Conservation (phyloP, 805 yeast species). For the Schizosaccharomyces octosporus region DNA sequence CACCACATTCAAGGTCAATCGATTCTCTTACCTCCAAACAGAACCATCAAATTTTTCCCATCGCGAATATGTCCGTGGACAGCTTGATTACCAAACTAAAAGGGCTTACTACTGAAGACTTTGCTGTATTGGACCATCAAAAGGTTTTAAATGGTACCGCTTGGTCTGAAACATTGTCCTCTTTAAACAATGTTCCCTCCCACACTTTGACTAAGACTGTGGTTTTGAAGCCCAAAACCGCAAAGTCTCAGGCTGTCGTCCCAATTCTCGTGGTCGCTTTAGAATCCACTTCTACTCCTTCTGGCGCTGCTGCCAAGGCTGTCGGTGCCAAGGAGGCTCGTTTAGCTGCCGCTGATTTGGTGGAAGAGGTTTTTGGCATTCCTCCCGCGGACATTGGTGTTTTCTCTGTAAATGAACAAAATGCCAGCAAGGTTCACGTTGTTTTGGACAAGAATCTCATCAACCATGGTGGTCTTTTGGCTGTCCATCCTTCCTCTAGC, state of each 20-base stretch:
- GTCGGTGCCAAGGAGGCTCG: conserved; percentile 65
- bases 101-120: background rate
- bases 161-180: conserved; percentile 1
- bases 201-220: conserved; percentile 26
- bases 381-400: conserved; percentile 19
- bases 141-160: conserved; percentile 45
- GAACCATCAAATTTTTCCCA: background rate
- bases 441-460: conserved; percentile 28
- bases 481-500: conserved; percentile 12
- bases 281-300: conserved; percentile 43
- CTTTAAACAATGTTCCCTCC: background rate
- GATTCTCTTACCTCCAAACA: background rate
- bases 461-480: conserved; percentile 11
- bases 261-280: conserved; percentile 39
- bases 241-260: conserved; percentile 52
- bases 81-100: background rate
- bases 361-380: conserved; percentile 33
- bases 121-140: conserved; percentile 17
- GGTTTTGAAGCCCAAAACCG: conserved; percentile 78
- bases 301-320: conserved; percentile 35
- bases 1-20: too few relatives aligned
- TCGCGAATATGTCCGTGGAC: background rate
- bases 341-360: conserved; percentile 61
- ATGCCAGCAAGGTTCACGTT: conserved; percentile 35
- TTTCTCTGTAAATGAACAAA: conserved; percentile 15